Evolutionary conservation across 306 rosid genomes (phyloP).

Genomic region (Macrotyloma uniflorum): DNA sequence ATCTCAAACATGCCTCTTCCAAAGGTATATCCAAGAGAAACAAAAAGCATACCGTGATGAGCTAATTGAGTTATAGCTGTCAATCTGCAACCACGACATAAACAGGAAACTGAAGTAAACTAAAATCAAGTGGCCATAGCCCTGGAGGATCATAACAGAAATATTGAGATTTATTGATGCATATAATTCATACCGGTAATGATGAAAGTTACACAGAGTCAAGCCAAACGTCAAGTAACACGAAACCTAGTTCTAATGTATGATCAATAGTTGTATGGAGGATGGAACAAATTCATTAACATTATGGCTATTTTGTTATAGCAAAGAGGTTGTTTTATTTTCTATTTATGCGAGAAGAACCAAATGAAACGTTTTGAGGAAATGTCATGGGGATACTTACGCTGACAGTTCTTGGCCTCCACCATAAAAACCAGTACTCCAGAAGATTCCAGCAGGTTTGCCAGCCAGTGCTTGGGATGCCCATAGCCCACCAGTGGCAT

Average conservation of each 20-base stretch:
- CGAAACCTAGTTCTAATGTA: neutral
- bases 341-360: neutral
- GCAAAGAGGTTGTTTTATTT: neutral
- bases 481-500: conserved; percentile 73
- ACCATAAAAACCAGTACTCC: conserved; percentile 96
- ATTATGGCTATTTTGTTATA: too few relatives aligned
- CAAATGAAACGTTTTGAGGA: neutral
- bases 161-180: neutral
- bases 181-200: neutral
- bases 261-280: conserved; percentile 9
- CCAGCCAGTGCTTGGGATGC: conserved; percentile 87
- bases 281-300: neutral
- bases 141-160: neutral
- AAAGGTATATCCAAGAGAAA: conserved; percentile 89
- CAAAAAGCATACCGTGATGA: conserved; percentile 93
- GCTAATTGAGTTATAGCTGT: conserved; percentile 87
- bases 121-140: neutral
- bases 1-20: conserved; percentile 88
- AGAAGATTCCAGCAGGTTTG: conserved; percentile 95
- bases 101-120: conserved; percentile 1
- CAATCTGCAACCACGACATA: conserved; percentile 49
- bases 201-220: neutral
- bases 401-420: conserved; percentile 98
- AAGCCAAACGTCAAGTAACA: neutral
- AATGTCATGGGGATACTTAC: conserved; percentile 49